Conservation (phyloP, 176 grass and related monocot genomes). For the Aegilops sharonensis region DNA sequence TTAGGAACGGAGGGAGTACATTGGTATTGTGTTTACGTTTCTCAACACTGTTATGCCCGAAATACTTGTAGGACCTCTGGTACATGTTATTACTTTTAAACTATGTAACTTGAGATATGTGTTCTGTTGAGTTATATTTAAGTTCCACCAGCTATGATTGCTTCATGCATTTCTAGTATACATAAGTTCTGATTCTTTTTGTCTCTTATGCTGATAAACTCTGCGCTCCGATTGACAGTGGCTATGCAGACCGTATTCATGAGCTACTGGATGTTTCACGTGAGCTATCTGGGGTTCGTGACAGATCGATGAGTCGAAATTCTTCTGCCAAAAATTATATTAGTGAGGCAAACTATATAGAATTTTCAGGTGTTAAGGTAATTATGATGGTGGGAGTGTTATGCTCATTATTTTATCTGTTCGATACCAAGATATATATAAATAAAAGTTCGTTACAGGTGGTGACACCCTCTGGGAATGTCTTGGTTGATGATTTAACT, state of each 20-base stretch:
- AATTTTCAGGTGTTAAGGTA: constrained; percentile 96
- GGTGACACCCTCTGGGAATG: constrained; percentile 88
- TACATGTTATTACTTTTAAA: too few species aligned
- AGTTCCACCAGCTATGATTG: constrained; percentile 7
- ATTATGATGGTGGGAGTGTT: constrained; percentile 11
- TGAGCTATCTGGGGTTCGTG: constrained; percentile 57
- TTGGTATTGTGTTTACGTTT: not conserved
- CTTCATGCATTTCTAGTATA: constrained; percentile 14
- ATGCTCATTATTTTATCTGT: not conserved
- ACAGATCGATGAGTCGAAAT: constrained; percentile 43
- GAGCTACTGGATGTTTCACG: constrained; percentile 84
- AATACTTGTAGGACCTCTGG: too few species aligned
- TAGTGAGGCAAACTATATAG: constrained; percentile 89
- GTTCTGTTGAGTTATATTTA: not conserved
- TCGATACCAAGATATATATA: constrained; percentile 35
- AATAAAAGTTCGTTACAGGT: constrained; percentile 61
- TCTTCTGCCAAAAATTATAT: constrained; percentile 67
- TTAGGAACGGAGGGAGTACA: too few species aligned
- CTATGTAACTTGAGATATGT: constrained; percentile 6
- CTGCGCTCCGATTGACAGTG: constrained; percentile 46
- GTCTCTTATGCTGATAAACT: constrained; percentile 22
- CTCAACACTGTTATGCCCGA: not conserved
- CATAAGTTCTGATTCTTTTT: not conserved
- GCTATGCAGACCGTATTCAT: constrained; percentile 93
- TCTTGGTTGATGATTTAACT: constrained; percentile 84